Percentiles rank a stretch among this genome's conserved stretches.
Evolutionary conservation across 2,329 filamentous ascomycete genomes (phyloP).

Genomic region (Phaeosphaeria sp.): DNA sequence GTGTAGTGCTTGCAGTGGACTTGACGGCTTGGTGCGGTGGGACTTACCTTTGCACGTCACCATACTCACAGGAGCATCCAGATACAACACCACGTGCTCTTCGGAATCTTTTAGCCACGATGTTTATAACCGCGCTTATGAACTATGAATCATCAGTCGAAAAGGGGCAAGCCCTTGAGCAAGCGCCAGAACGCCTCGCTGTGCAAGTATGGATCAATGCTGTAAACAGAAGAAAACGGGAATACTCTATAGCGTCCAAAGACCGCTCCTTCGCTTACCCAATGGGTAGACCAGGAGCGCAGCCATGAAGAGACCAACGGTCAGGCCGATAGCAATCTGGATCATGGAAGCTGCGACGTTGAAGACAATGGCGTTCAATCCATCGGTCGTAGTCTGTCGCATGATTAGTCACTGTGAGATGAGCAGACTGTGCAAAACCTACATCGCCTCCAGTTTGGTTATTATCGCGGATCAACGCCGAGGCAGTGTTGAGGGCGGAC

Average conservation of each 20-base stretch:
- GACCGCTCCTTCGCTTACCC: slow-evolving; percentile 54
- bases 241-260: slow-evolving; percentile 42
- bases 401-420: slow-evolving; percentile 2
- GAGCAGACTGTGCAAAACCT: slow-evolving; percentile 7
- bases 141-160: slow-evolving; percentile 30
- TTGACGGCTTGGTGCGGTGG: slow-evolving; percentile 3
- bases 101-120: slow-evolving; percentile 1
- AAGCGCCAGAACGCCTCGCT: slow-evolving; percentile 20
- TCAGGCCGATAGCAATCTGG: slow-evolving; percentile 60
- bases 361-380: slow-evolving; percentile 42
- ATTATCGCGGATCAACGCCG: slow-evolving; percentile 32
- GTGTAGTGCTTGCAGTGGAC: slow-evolving; percentile 4
- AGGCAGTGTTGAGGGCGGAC: slow-evolving; percentile 35
- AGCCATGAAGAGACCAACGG: slow-evolving; percentile 58
- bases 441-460: slow-evolving; percentile 22
- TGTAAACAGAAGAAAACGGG: slow-evolving; percentile 8
- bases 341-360: slow-evolving; percentile 57
- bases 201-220: slow-evolving; percentile 29
- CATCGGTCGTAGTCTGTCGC: slow-evolving; percentile 24
- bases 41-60: slow-evolving; percentile 26
- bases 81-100: slow-evolving; percentile 15
- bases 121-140: slow-evolving; percentile 15
- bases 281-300: slow-evolving; percentile 58
- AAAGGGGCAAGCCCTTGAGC: slow-evolving; percentile 6
- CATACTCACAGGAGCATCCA: slow-evolving; percentile 2